Evolutionary conservation across 345 rosid genomes (phyloP), one percentile per base, ranked within the genome.

Genomic region (Turnera subulata): DNA sequence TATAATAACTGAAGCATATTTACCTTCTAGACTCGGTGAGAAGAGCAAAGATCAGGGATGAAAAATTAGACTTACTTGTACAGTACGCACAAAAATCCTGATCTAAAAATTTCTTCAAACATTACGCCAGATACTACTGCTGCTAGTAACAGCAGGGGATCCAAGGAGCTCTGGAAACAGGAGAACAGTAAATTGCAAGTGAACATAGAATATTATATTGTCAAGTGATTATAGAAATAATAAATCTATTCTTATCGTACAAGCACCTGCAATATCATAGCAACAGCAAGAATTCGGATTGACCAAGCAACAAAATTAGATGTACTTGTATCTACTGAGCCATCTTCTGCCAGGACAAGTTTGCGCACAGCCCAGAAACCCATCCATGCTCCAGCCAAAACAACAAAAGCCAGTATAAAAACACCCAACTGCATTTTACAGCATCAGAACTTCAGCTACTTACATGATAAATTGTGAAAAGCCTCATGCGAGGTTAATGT

Each of bases 321-420:
- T 14, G 93, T 89, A 74, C 80, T 77, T 42, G 66, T 47, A 68
- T 92, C 97, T 73, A 92, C 62, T 21, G 85, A 79, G 46, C 98
- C 98, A 65, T 92, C 98, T 73, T 83, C 89, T 1, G 91, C 64
- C 46, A 92, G 73, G 66, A 92, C 84, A 54, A 92, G 79, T 65
- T 86, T 89, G 58, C 77, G 82, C 54, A 86, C 95, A 55, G 82
- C 89, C 96, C 95, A 86, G 72, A 89, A 92, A 65, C 96, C 98
- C 76, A 92, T 69, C 88, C 91, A 89, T 42, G 98, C 98, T 76
- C 98, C 98, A 66, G 81, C 78, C 45, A 92, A 63, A 56, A 80
- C 74, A 42, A 92, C 54, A 79, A 86, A 89, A 58, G 76, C 81
- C 72, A 86, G 73, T 37, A 84, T 75, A 71, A 92, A 86, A n/a